phyloP scores from a whole-genome alignment of 1,139 yeast species.

The Debaryomyces psychrophilus region DNA sequence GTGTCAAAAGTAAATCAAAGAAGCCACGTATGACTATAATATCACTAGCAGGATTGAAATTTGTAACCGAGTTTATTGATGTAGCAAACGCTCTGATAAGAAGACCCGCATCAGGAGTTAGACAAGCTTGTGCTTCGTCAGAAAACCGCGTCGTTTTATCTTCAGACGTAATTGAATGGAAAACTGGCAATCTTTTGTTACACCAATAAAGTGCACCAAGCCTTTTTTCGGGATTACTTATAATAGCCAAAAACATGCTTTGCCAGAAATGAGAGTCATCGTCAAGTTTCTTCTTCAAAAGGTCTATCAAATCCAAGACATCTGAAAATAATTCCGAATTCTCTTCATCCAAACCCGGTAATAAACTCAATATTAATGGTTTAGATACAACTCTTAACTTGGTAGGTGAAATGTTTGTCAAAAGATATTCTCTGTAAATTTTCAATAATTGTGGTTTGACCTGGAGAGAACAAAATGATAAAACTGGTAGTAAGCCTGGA shows the following conservation, averaged over 20 bases:
- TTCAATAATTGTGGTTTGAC: conserved; percentile 77
- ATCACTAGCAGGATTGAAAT: conserved; percentile 42
- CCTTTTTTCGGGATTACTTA: conserved; percentile 76
- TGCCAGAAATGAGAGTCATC: conserved; percentile 89
- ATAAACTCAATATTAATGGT: conserved; percentile 71
- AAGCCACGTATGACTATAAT: conserved; percentile 86
- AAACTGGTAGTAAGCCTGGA: conserved; percentile 84
- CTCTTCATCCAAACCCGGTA: conserved; percentile 93
- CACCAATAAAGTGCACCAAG: conserved; percentile 85
- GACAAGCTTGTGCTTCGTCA: conserved; percentile 60
- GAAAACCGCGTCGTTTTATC: conserved; percentile 28
- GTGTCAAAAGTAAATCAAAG: conserved; percentile 73
- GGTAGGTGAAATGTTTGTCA: conserved; percentile 49
- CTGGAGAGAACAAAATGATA: conserved; percentile 85
- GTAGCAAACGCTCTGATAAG: conserved; percentile 71
- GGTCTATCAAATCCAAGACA: conserved; percentile 61
- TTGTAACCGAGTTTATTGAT: conserved; percentile 60
- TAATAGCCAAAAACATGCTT: conserved; percentile 70
- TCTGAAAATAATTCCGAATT: conserved; percentile 77
- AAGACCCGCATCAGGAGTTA: conserved; percentile 79
- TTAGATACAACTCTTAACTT: conserved; percentile 59
- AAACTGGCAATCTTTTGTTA: conserved; percentile 63
- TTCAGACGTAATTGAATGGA: conserved; percentile 26
- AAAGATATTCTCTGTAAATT: conserved; percentile 58
- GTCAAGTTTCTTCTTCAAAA: conserved; percentile 56